Percentiles rank a stretch among this genome's conserved stretches.
Conservation (phyloP, 345 rosid genomes). For the Eucalyptus dawsonii region DNA sequence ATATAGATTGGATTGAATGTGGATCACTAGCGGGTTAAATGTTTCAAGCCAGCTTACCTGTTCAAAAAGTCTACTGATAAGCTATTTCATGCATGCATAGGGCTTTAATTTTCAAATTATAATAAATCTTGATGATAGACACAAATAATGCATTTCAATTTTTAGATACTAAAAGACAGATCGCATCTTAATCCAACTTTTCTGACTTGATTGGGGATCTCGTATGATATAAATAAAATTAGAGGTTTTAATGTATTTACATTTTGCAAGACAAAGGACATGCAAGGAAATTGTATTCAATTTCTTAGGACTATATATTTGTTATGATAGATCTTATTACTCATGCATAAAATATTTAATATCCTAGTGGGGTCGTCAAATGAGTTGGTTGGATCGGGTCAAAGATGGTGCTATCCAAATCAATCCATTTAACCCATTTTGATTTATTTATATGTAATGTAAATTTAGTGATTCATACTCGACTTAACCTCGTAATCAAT, state of each 20-base stretch:
- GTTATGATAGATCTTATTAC: background rate
- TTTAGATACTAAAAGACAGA: background rate
- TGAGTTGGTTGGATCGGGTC: background rate
- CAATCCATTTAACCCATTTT: too few relatives aligned
- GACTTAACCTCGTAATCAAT: background rate
- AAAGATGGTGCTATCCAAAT: too few relatives aligned
- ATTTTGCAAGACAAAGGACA: background rate
- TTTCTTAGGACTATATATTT: background rate
- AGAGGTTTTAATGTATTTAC: too few relatives aligned
- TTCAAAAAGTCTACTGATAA: background rate
- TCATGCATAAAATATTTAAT: background rate
- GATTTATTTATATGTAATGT: too few relatives aligned
- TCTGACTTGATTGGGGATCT: background rate
- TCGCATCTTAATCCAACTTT: background rate
- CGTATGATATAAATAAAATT: too few relatives aligned
- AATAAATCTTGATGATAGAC: too few relatives aligned
- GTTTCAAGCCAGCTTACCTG: background rate
- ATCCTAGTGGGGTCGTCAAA: background rate
- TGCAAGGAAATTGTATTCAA: background rate
- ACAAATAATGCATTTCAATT: fast-evolving
- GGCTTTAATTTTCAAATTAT: too few relatives aligned
- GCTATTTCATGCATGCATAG: background rate
- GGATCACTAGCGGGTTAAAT: too few relatives aligned
- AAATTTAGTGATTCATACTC: background rate
- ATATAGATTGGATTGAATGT: too few relatives aligned